Evolutionary conservation across 495 filamentous ascomycete species (phyloP).

Genomic region (Podospora pseudopauciseta): DNA sequence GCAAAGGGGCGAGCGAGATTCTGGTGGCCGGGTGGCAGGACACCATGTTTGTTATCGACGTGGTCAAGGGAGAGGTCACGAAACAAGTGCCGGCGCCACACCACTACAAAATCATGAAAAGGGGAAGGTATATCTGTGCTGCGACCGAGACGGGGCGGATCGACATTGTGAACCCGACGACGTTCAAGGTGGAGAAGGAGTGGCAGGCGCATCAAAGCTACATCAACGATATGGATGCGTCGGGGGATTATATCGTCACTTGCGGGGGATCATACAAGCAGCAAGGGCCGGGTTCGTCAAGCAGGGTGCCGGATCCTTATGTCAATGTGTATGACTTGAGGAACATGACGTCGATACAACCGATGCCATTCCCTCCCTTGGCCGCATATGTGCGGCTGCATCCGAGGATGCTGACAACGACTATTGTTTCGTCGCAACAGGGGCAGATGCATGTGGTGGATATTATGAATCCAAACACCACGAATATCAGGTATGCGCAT

Average conservation of each 20-base stretch:
- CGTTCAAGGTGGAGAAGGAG: slow-evolving; percentile 70
- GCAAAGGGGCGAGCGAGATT: slow-evolving; percentile 73
- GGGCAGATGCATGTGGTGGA: slow-evolving; percentile 94
- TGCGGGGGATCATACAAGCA: slow-evolving; percentile 84
- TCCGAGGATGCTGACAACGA: slow-evolving; percentile 87
- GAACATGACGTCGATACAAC: slow-evolving; percentile 75
- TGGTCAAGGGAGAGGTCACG: slow-evolving; percentile 75
- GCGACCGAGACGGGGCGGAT: slow-evolving; percentile 81
- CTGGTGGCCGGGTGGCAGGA: slow-evolving; percentile 83
- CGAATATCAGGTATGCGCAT: slow-evolving; percentile 83
- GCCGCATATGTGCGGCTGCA: slow-evolving; percentile 94
- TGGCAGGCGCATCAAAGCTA: slow-evolving; percentile 83
- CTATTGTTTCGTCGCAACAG: slow-evolving; percentile 81
- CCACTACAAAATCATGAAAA: slow-evolving; percentile 86
- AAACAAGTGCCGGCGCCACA: slow-evolving; percentile 69
- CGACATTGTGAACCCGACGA: slow-evolving; percentile 76
- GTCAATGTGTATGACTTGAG: slow-evolving; percentile 94
- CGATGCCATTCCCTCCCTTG: slow-evolving; percentile 86
- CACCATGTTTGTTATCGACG: slow-evolving; percentile 85
- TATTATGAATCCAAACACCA: slow-evolving; percentile 87
- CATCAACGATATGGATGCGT: slow-evolving; percentile 93
- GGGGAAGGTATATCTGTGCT: slow-evolving; percentile 83
- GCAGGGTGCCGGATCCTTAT: slow-evolving; percentile 67
- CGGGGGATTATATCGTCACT: slow-evolving; percentile 85
- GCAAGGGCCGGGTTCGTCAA: slow-evolving; percentile 46